phyloP scores from a whole-genome alignment of 2,329 filamentous ascomycete genomes.

The Neurospora sp. region DNA sequence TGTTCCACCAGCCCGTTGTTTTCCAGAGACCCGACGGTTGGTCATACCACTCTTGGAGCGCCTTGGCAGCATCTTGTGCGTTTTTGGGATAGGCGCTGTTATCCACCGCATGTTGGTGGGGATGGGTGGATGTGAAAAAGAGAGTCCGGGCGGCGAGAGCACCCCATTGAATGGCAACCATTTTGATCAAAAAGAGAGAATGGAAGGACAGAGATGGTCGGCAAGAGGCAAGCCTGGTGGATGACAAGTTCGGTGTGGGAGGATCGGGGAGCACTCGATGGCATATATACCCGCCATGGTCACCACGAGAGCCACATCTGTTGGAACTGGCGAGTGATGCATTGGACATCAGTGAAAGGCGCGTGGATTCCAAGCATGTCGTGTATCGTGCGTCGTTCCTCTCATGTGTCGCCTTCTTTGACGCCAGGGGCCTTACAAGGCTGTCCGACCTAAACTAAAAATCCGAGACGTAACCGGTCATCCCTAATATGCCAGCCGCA shows the following conservation, averaged over 20 bases:
- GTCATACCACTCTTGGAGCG: slow-evolving; percentile 54
- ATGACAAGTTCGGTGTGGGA: not conserved
- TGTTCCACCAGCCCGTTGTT: slow-evolving; percentile 63
- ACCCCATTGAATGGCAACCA: slow-evolving; percentile 16
- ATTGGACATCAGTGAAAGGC: not conserved
- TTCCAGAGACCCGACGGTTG: slow-evolving; percentile 50
- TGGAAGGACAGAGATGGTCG: not conserved
- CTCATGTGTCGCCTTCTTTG: not conserved
- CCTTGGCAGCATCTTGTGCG: slow-evolving; percentile 24
- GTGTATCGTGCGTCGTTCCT: not conserved
- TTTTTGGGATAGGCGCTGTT: slow-evolving; percentile 23
- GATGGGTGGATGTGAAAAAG: slow-evolving; percentile 9
- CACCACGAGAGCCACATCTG: not conserved
- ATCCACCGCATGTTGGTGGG: slow-evolving; percentile 3
- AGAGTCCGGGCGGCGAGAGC: slow-evolving; percentile 16
- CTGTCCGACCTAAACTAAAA: slow-evolving; percentile 5
- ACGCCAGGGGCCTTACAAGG: slow-evolving; percentile 1
- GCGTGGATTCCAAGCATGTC: not conserved
- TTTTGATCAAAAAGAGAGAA: slow-evolving; percentile 5
- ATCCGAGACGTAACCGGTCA: not conserved
- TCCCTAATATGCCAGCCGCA: not conserved
- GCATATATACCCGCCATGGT: slow-evolving; percentile 2
- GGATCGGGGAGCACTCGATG: not conserved
- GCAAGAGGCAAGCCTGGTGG: not conserved
- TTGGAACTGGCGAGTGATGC: not conserved